Evolutionary conservation across 345 rosid genomes (phyloP).

Genomic region (Geranium brycei): DNA sequence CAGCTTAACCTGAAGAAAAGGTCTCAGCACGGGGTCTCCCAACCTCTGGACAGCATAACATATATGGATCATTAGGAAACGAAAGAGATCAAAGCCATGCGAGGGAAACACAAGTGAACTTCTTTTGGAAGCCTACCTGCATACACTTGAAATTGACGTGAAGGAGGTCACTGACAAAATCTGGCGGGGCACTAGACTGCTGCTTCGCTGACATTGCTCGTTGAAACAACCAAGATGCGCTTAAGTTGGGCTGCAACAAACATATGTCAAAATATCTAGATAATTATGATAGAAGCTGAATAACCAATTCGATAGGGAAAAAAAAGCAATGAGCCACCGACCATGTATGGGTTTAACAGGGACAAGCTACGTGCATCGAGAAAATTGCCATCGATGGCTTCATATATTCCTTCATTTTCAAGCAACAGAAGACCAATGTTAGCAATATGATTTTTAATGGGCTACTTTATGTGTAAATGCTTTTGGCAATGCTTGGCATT

Average conservation of each 20-base stretch:
- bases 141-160: conserved; percentile 62
- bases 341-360: conserved; percentile 90
- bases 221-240: conserved; percentile 90
- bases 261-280: conserved; percentile 1
- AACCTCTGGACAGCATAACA: conserved; percentile 39
- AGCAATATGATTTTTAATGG: neutral
- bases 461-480: neutral
- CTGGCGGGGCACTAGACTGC: conserved; percentile 43
- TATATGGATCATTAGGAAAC: conserved; percentile 6
- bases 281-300: neutral
- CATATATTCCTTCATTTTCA: conserved; percentile 47
- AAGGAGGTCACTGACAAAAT: conserved; percentile 83
- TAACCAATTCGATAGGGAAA: neutral
- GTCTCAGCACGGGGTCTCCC: conserved; percentile 76
- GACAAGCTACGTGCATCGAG: conserved; percentile 68
- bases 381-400: conserved; percentile 64
- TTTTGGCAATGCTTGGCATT: too few relatives aligned
- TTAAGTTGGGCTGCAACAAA: conserved; percentile 58
- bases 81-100: conserved; percentile 1
- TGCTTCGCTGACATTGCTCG: conserved; percentile 87
- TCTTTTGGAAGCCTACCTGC: conserved; percentile 38
- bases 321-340: conserved; percentile 14
- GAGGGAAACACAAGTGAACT: neutral
- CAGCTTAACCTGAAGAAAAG: conserved; percentile 67
- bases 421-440: conserved; percentile 2